Evolutionary conservation across 1,284 basidiomycete species (phyloP).

Genomic region (Puccinia hordei): DNA sequence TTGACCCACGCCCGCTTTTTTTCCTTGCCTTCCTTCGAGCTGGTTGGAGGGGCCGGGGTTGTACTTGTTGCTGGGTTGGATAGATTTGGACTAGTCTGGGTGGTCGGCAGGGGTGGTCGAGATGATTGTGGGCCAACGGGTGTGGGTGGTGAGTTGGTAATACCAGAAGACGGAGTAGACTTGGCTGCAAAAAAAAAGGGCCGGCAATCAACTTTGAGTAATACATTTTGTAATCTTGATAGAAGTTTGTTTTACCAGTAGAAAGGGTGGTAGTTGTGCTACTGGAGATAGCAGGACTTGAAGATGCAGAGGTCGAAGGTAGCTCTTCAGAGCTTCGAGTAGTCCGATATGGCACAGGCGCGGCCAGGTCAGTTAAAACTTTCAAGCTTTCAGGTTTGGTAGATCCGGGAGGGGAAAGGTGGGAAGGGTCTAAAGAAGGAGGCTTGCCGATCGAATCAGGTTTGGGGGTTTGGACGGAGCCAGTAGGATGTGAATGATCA

Average conservation of each 20-base stretch:
- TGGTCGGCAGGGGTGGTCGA: constrained; percentile 7
- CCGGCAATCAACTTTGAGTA: background rate
- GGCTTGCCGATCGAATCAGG: background rate
- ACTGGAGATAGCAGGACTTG: background rate
- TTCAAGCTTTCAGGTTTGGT: constrained; percentile 26
- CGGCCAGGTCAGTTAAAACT: background rate
- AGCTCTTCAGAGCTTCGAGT: constrained; percentile 24
- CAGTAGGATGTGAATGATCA: background rate
- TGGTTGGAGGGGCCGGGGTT: background rate
- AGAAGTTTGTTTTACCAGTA: background rate
- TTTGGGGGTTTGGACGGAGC: background rate
- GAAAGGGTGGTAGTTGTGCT: constrained; percentile 15
- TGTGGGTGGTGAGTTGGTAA: background rate
- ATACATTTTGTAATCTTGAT: background rate
- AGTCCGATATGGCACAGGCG: constrained; percentile 2
- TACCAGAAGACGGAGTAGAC: constrained; percentile 29
- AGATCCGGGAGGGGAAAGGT: constrained; percentile 1
- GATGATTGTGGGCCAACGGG: background rate
- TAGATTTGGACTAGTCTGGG: constrained; percentile 28
- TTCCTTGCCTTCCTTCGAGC: constrained; percentile 27
- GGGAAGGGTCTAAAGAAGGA: background rate
- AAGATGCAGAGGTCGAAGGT: constrained; percentile 3
- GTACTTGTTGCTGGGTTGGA: background rate
- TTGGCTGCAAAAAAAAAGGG: background rate
- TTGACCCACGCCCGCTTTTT: constrained; percentile 47